These are phyloP conservation scores for Blastomyces emzantsi DNA, from an alignment of 2,329 filamentous ascomycete species.

Conservation along the genomic window DNA sequence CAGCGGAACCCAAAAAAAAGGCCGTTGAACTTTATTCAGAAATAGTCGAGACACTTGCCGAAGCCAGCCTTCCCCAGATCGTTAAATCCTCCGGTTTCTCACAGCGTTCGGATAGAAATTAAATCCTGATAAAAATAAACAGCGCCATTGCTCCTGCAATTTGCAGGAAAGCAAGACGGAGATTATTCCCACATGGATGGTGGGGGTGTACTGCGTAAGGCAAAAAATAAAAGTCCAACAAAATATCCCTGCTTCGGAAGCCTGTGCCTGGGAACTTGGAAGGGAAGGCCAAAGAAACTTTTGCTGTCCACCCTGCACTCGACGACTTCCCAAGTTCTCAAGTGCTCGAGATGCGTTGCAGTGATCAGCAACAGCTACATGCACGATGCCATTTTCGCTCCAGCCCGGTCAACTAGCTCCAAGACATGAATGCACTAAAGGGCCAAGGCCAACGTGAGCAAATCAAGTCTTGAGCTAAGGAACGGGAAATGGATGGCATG, in stretches of 20 bases:
- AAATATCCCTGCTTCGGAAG: neutral
- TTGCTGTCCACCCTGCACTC: neutral
- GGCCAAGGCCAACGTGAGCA: neutral
- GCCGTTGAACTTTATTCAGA: constrained; percentile 1
- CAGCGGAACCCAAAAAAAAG: neutral
- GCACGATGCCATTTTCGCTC: constrained; percentile 4
- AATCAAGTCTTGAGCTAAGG: neutral
- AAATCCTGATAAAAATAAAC: constrained; percentile 5
- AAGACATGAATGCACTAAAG: neutral
- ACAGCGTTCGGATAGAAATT: neutral
- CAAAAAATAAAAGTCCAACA: neutral
- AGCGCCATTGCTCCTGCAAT: neutral
- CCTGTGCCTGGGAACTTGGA: neutral
- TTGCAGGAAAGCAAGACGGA: neutral
- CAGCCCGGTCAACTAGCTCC: neutral
- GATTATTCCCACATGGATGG: constrained; percentile 2
- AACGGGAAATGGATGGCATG: neutral
- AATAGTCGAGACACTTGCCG: neutral
- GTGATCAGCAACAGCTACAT: neutral
- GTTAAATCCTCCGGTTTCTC: neutral
- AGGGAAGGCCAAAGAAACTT: neutral
- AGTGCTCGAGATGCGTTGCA: neutral
- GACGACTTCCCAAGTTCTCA: too few species aligned
- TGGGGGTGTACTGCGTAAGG: neutral
- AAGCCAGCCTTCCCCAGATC: neutral